Evolutionary conservation across 2,329 filamentous ascomycete species (phyloP), one percentile per base, ranked within the genome.

Genomic region (Cordyceps pruinosa): DNA sequence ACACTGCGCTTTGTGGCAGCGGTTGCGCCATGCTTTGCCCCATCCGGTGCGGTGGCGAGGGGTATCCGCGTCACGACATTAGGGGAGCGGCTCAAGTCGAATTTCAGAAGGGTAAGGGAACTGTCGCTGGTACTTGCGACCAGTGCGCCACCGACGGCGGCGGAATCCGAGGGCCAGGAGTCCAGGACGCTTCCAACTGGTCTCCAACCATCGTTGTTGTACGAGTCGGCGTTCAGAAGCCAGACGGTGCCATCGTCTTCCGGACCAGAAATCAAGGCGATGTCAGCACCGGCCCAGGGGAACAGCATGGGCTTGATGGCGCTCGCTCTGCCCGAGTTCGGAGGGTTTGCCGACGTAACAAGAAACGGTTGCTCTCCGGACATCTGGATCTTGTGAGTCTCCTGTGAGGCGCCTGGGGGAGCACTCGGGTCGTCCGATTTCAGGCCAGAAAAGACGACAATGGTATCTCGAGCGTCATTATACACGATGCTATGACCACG

Each of bases 391-490:
- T 87, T 78, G 65, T 92, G 96, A 0, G 90, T 93, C 63, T 90
- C 81, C 2, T 86, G 83, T 1, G 89, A 91, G 1, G 81, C 74
- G 5, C 74, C 72, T 7, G 73, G 70, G 34, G 73, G 73, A 23
- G 82, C 83, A 7, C 74, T 71, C 9, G 73, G 70, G 34, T 73
- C 74, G 26, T 82, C 83, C 63, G 85, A 81, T 64, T 86, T 83
- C 17, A 80, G 84, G 46, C 93, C 93, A 32, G 86, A 89, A 68
- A 92, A 97, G 26, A 96, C 79, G 25, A 97, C 73, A 56, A 97
- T 88, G 4, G 83, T 80, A 56, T 89, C 80, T 17, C 84, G 81
- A 23, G 80, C 79, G 60, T 84, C 80, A 55, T 97, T 76, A 68
- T 91, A 97, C 19, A 83, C 80, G 13, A 88, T 87, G 62, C 83